Evolutionary conservation across 176 grass and related monocot species (phyloP), one percentile per base, ranked within the genome.

Genomic region (Cenchrus fungigraminus): DNA sequence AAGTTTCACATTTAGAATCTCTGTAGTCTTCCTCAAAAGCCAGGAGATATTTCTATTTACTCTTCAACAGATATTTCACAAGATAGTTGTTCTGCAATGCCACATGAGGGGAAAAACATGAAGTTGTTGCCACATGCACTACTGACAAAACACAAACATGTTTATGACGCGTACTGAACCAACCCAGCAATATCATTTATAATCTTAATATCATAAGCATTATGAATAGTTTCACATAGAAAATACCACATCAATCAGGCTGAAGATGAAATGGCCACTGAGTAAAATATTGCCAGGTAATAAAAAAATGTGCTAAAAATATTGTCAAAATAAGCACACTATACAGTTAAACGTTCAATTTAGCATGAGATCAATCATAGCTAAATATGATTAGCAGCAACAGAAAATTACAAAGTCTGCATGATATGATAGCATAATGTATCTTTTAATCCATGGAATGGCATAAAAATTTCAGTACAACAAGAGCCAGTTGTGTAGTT

Each of bases 1-100:
- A 61, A 79, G 63, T 66, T 83, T 64, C 37, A 84, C 43, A 78
- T 76, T 64, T 80, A 66, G 11, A 25, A 54, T 28, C 10, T 52
- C 29, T 60, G 49, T 28, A 10, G 28, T 65, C 47, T 42, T 88
- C 77, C 67, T 83, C 52, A 53, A 34, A 78, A 56, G 15, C 15
- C 43, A 69, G 7, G 37, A 34, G 69, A 50, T 54, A 45, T 79
- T 10, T 68, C 14, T 80, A 5, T 67, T 29, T 20, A 53, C 5
- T 12, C 65, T 79, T 74, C 79, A 87, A 68, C 52, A 61, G 3
- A 81, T 12, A 43, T 19, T 79, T 82, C 68, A 40, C 37, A 4
- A 40, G 37, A 40, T 40, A 40, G 37, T 40, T 40, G 37, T 40
- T 44, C 89, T 90, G 80, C 60, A 83, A 42, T 22, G 46, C 9